Conservation (phyloP, 2,329 filamentous ascomycete genomes). For the Tympanopsis confertula region DNA sequence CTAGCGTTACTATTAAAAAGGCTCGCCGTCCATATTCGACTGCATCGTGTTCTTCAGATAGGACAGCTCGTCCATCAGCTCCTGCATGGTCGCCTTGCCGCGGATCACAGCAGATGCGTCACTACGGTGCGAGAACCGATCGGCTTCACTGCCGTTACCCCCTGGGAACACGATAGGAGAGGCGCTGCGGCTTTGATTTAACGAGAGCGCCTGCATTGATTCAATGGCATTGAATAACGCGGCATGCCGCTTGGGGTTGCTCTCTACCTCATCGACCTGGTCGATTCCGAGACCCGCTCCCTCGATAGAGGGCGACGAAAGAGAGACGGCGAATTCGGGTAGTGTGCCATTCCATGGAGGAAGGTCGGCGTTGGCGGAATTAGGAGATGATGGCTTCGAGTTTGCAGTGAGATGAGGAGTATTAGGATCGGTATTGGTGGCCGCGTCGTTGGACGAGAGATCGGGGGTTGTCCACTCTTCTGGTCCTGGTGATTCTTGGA, state of each 20-base stretch:
- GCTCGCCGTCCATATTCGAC: too few relatives aligned
- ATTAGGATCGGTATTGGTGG: not conserved
- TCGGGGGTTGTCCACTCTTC: not conserved
- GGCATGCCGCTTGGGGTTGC: not conserved
- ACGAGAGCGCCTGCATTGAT: not conserved
- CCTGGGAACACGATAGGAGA: not conserved
- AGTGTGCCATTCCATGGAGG: not conserved
- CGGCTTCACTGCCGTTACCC: not conserved
- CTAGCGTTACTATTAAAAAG: too few relatives aligned
- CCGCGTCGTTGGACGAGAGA: not conserved
- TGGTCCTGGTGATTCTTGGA: not conserved
- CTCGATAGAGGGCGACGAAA: not conserved
- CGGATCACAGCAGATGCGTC: not conserved
- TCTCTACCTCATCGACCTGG: not conserved
- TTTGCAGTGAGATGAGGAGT: not conserved
- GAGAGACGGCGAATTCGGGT: not conserved
- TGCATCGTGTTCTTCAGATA: not conserved
- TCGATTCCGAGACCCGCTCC: not conserved
- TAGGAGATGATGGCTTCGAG: slow-evolving; percentile 1
- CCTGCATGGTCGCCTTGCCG: not conserved
- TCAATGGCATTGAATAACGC: not conserved
- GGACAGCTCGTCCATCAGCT: not conserved
- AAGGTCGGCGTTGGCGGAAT: not conserved
- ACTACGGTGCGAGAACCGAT: not conserved
- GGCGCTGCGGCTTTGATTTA: not conserved